Evolutionary conservation across 1,284 basidiomycete species (phyloP).

Genomic region (Ceratobasidium theobromae): DNA sequence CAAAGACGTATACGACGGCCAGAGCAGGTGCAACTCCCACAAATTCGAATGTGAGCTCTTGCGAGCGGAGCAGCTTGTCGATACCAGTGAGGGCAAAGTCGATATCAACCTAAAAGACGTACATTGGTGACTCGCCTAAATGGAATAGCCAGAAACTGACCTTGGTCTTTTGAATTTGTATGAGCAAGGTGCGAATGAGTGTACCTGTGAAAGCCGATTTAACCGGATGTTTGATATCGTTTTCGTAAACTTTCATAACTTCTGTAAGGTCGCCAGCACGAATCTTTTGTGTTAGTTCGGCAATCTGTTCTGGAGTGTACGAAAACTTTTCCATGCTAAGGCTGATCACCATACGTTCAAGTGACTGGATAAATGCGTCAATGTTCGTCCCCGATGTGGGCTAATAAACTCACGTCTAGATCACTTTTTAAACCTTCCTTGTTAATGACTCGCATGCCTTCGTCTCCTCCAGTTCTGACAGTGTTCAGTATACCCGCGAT

Average conservation of each 20-base stretch:
- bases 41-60: slow-evolving; percentile 96
- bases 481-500: slow-evolving; percentile 82
- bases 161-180: slow-evolving; percentile 97
- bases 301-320: slow-evolving; percentile 63
- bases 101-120: slow-evolving; percentile 72
- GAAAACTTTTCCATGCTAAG: slow-evolving; percentile 79
- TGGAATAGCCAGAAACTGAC: slow-evolving; percentile 41
- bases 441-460: slow-evolving; percentile 67
- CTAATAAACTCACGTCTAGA: slow-evolving; percentile 57
- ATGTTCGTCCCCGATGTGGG: not conserved
- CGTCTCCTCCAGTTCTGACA: slow-evolving; percentile 72
- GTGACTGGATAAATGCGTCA: slow-evolving; percentile 54
- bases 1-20: slow-evolving; percentile 72
- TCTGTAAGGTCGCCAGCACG: slow-evolving; percentile 83
- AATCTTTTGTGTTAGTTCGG: slow-evolving; percentile 65
- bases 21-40: slow-evolving; percentile 94
- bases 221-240: slow-evolving; percentile 85
- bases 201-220: slow-evolving; percentile 80
- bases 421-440: slow-evolving; percentile 79
- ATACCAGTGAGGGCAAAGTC: slow-evolving; percentile 84
- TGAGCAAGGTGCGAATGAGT: slow-evolving; percentile 82
- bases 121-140: not conserved
- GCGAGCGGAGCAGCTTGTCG: slow-evolving; percentile 90
- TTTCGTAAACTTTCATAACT: slow-evolving; percentile 87
- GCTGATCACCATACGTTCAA: slow-evolving; percentile 90